Evolutionary conservation across 2,329 filamentous ascomycete genomes (phyloP).

Genomic region (Hortaea sp.): DNA sequence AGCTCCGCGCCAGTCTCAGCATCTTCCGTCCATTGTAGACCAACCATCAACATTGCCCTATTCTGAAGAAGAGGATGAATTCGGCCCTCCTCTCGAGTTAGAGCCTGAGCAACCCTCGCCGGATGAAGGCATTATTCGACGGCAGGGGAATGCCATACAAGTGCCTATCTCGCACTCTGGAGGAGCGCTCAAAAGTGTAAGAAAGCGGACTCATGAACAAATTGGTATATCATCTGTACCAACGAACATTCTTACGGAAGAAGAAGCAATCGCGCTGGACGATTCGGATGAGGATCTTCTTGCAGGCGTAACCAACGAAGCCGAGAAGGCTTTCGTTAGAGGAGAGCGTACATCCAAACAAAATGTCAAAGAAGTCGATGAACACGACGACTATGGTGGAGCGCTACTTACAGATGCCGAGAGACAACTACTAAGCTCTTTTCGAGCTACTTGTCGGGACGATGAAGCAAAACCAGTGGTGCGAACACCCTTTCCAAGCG

Average conservation of each 20-base stretch:
- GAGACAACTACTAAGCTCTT: constrained; percentile 10
- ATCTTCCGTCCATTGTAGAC: not conserved
- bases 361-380: constrained; percentile 20
- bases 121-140: no score
- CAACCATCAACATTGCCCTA: not conserved
- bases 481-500: constrained; percentile 41
- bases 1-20: no score
- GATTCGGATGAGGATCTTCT: constrained; percentile 4
- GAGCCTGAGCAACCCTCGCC: no score
- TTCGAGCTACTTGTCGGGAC: constrained; percentile 2
- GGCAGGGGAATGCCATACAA: no score
- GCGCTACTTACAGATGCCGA: constrained; percentile 18
- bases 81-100: not conserved
- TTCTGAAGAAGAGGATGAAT: not conserved
- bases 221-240: no score
- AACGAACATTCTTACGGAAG: not conserved
- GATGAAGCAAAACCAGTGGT: constrained; percentile 35
- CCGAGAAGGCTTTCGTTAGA: constrained; percentile 2
- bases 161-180: no score
- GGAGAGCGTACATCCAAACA: constrained; percentile 12
- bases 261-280: constrained; percentile 8
- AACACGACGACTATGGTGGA: constrained; percentile 22
- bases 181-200: no score
- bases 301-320: constrained; percentile 5
- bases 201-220: no score